A percentile compares a stretch with the other conserved stretches of the same genome.
Conservation (phyloP, 2,329 filamentous ascomycete genomes). For the Botrytis deweyae region DNA sequence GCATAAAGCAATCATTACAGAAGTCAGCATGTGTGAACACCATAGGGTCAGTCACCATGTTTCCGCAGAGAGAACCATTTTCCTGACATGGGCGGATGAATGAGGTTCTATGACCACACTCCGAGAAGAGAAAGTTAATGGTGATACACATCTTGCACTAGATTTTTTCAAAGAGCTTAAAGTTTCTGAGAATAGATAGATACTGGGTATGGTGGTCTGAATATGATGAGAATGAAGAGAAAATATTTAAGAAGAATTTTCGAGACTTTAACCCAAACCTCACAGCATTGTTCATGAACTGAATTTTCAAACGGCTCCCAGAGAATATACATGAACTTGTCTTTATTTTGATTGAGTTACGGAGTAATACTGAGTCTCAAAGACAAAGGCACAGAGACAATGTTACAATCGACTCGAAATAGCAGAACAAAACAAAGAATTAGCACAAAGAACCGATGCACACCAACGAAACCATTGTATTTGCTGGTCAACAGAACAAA, state of each 20-base stretch:
- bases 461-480: not conserved
- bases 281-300: not conserved
- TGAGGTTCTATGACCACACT: not conserved
- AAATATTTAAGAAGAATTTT: not conserved
- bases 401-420: not conserved
- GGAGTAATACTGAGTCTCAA: too few relatives aligned
- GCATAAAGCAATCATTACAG: not conserved
- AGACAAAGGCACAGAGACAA: not conserved
- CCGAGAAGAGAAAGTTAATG: rapidly evolving
- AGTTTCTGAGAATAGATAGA: not conserved
- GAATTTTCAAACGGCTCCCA: not conserved
- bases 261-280: not conserved
- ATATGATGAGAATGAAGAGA: not conserved
- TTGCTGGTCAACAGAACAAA: not conserved
- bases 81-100: not conserved
- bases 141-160: not conserved
- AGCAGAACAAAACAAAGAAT: not conserved
- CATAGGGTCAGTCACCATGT: not conserved
- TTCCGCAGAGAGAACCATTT: not conserved
- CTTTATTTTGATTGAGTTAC: too few relatives aligned
- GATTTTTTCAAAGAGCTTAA: not conserved
- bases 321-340: not conserved
- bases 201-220: not conserved
- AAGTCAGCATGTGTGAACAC: not conserved
- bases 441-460: not conserved